Percentiles rank a stretch among this genome's conserved stretches.
phyloP scores from a whole-genome alignment of 768 basidiomycete species.

The Serendipita sp. region DNA sequence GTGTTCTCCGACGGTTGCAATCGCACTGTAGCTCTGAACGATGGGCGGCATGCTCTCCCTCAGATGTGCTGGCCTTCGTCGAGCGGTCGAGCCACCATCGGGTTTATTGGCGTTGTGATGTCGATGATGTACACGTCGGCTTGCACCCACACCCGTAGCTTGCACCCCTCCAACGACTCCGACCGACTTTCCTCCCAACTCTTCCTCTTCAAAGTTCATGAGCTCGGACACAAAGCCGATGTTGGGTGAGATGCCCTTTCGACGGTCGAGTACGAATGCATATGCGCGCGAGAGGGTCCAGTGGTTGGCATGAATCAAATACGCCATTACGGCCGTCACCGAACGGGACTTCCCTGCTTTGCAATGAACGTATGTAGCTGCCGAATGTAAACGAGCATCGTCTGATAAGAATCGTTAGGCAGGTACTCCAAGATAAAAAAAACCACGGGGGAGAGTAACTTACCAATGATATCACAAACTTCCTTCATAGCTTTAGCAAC shows the following conservation, averaged over 20 bases:
- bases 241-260: constrained; percentile 90
- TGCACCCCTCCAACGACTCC: constrained; percentile 34
- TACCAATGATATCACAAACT: constrained; percentile 76
- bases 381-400: constrained; percentile 76
- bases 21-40: constrained; percentile 1
- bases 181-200: constrained; percentile 60
- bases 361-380: constrained; percentile 90
- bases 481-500: constrained; percentile 67
- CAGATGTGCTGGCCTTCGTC: constrained; percentile 42
- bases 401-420: constrained; percentile 28
- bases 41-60: constrained; percentile 61
- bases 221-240: constrained; percentile 95
- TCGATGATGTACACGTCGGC: constrained; percentile 17
- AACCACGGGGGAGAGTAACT: constrained; percentile 18
- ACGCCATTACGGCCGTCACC: constrained; percentile 92
- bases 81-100: constrained; percentile 29
- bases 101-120: constrained; percentile 18
- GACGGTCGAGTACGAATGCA: constrained; percentile 75
- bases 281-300: constrained; percentile 91
- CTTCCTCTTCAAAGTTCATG: constrained; percentile 89
- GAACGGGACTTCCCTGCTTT: constrained; percentile 91
- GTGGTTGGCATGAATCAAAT: constrained; percentile 92
- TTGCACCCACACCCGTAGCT: constrained; percentile 13
- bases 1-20: neutral
- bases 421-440: constrained; percentile 1